A percentile compares a stretch with the other conserved stretches of the same genome.
Evolutionary conservation across 2,329 filamentous ascomycete genomes (phyloP).

Genomic region (Aspergillus quadrilineatus): DNA sequence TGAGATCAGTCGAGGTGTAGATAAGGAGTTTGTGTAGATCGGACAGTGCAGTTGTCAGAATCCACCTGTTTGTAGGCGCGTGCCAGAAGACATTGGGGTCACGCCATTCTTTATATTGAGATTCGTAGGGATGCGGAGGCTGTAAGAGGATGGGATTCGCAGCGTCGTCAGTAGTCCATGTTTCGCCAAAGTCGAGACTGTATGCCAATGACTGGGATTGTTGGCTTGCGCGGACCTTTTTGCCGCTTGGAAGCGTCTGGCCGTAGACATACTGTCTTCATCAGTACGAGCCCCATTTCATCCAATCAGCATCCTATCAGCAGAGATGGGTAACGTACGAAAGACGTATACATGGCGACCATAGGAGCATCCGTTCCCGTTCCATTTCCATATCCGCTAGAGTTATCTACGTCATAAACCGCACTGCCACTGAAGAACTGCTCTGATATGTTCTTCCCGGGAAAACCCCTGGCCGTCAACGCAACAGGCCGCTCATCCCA

Average conservation of each 20-base stretch:
- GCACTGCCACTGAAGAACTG: slow-evolving; percentile 57
- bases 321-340: slow-evolving; percentile 17
- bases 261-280: slow-evolving; percentile 19
- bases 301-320: no score
- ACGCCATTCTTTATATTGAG: slow-evolving; percentile 44
- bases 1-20: slow-evolving; percentile 28
- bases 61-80: slow-evolving; percentile 22
- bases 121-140: slow-evolving; percentile 50
- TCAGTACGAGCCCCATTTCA: neutral
- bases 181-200: slow-evolving; percentile 12
- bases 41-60: slow-evolving; percentile 19
- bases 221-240: slow-evolving; percentile 18
- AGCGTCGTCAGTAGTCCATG: slow-evolving; percentile 46
- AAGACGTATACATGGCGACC: slow-evolving; percentile 59
- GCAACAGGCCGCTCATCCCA: slow-evolving; percentile 15
- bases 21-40: slow-evolving; percentile 25
- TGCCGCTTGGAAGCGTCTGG: slow-evolving; percentile 26
- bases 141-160: slow-evolving; percentile 60
- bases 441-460: slow-evolving; percentile 44
- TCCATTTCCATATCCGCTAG: slow-evolving; percentile 63
- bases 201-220: slow-evolving; percentile 15
- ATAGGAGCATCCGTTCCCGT: slow-evolving; percentile 56
- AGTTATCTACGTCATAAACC: slow-evolving; percentile 63
- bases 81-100: slow-evolving; percentile 60
- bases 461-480: slow-evolving; percentile 44